phyloP scores from a whole-genome alignment of 2,329 filamentous ascomycete species.

The Calonectria multiphialidica region DNA sequence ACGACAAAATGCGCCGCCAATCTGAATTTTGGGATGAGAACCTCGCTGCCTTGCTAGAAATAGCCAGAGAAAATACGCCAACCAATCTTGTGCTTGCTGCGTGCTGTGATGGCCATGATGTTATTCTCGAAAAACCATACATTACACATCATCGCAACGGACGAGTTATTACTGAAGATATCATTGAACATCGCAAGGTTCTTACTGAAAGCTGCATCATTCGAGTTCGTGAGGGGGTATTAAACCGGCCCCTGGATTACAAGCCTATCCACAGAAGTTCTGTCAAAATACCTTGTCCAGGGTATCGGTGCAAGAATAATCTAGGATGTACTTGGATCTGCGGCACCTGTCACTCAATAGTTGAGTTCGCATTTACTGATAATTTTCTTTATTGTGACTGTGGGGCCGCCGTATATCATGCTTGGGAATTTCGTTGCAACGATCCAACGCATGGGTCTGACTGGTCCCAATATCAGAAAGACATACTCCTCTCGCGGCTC shows the following conservation, averaged over 20 bases:
- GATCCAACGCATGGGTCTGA: slow-evolving; percentile 35
- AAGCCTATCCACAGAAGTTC: slow-evolving; percentile 33
- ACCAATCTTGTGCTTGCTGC: neutral
- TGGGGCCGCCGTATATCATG: slow-evolving; percentile 42
- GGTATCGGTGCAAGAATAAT: slow-evolving; percentile 32
- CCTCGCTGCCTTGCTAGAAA: slow-evolving; percentile 4
- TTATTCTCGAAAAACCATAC: neutral
- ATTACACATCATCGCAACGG: neutral
- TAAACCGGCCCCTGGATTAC: neutral
- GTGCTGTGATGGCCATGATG: neutral
- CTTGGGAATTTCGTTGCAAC: slow-evolving; percentile 49
- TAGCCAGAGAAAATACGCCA: neutral
- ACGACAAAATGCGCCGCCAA: slow-evolving; percentile 9
- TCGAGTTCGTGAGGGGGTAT: slow-evolving; percentile 11
- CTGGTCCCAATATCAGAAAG: slow-evolving; percentile 24
- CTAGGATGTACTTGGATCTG: slow-evolving; percentile 26
- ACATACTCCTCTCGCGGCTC: neutral
- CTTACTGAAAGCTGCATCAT: slow-evolving; percentile 5
- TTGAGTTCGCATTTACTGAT: slow-evolving; percentile 21
- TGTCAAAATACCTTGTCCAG: slow-evolving; percentile 50
- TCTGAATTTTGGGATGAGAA: slow-evolving; percentile 22
- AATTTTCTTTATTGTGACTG: slow-evolving; percentile 53
- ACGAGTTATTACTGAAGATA: neutral
- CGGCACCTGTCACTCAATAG: neutral
- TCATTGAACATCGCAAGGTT: neutral